Evolutionary conservation across 352 stramenopile species (phyloP), one percentile per base, ranked within the genome.

Genomic region (Thraustochytrium striatum): DNA sequence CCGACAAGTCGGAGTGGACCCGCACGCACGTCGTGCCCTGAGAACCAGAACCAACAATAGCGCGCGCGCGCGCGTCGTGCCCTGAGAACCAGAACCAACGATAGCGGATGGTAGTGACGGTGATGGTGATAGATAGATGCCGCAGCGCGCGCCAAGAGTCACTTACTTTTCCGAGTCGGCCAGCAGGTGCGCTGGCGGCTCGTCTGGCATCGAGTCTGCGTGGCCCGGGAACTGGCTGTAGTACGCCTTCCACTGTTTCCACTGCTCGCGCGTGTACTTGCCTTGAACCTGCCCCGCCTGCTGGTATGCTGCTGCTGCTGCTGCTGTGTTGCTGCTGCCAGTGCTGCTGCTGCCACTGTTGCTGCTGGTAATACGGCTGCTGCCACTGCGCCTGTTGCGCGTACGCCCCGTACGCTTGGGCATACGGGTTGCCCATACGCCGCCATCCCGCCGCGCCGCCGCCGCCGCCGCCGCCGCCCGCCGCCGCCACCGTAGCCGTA

Each of bases 231-330:
- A 75, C 65, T 75, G 65, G 16, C 30, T 43, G 39, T 75, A 75
- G 47, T 75, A 75, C 3, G 43, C 50, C 50, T 75, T 75, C 65
- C 65, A 75, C 9, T 21, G 41, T 25, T 75, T 75, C 65, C 65
- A 75, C 8, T 75, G 44, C 50, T 75, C 52, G 50, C 39, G 65
- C 50, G 65, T 75, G 36, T 75, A 75, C 39, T 75, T 75, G n/a
- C n/a, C n/a, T 61, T 62, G 44, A 61, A 25, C 44, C 8, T 75
- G 43, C 21, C 32, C 65, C 16, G 41, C 65, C 65, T n/a, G n/a
- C n/a, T n/a, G n/a, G 53, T 70, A 16, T 30, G 9, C 41, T 70
- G 59, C 41, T 21, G 19, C 41, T 70, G 59, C 1, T 50, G 19
- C 11, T n/a, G 11, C 28, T 11, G 38, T 7, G 33, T 28, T 13